phyloP scores from a whole-genome alignment of 257 asterid genomes.

The Lantana camara region DNA sequence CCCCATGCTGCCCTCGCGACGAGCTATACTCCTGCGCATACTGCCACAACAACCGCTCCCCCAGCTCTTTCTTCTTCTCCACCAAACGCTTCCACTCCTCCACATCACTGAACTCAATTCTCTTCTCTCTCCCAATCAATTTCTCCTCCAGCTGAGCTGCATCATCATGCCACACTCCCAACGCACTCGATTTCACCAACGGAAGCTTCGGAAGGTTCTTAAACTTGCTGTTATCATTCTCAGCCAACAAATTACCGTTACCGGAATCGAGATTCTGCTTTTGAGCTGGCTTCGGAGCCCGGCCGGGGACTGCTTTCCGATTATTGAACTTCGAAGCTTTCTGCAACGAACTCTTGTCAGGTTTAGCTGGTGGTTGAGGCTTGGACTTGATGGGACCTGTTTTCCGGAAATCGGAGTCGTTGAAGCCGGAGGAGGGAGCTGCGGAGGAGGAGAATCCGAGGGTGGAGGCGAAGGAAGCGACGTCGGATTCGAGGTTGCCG shows the following conservation, averaged over 20 bases:
- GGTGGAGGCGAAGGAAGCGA: constrained; percentile 85
- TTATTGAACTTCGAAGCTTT: constrained; percentile 10
- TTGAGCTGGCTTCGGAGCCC: constrained; percentile 26
- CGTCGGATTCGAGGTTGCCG: constrained; percentile 54
- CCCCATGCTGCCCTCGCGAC: constrained; percentile 79
- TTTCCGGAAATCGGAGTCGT: constrained; percentile 87
- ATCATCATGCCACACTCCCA: constrained; percentile 71
- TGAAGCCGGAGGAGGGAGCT: constrained; percentile 65
- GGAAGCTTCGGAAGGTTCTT: constrained; percentile 77
- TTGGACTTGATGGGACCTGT: constrained; percentile 49
- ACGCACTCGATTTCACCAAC: constrained; percentile 55
- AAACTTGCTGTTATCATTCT: constrained; percentile 37
- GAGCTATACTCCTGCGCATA: constrained; percentile 70
- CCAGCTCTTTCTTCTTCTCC: constrained; percentile 78
- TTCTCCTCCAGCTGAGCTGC: constrained; percentile 72
- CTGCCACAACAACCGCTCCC: constrained; percentile 80
- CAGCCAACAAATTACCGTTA: constrained; percentile 25
- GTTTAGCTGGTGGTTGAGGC: constrained; percentile 12
- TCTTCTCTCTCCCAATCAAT: constrained; percentile 59
- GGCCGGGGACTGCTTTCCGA: constrained; percentile 20
- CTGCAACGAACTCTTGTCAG: background rate
- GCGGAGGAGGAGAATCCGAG: constrained; percentile 61
- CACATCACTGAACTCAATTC: constrained; percentile 44
- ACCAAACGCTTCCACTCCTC: constrained; percentile 78
- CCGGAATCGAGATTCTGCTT: constrained; percentile 19